Evolutionary conservation across 805 yeast genomes (phyloP).

Genomic region (Pichia nanzhaoensis): DNA sequence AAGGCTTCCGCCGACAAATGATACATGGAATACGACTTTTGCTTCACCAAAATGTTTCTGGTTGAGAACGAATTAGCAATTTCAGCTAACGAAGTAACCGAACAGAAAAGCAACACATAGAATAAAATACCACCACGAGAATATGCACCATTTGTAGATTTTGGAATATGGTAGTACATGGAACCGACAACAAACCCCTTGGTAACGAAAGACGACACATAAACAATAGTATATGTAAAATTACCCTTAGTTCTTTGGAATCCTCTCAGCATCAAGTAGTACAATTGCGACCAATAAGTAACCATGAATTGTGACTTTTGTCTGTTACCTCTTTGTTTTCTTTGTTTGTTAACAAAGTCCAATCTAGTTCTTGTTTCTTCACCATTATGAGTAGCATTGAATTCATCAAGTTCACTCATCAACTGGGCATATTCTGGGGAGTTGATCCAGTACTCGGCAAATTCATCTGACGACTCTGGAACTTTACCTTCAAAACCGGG

Average conservation of each 20-base stretch:
- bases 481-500: conserved; percentile 31
- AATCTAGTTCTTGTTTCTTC: conserved; percentile 30
- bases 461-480: conserved; percentile 58
- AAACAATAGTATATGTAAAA: conserved; percentile 43
- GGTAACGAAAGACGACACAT: conserved; percentile 43
- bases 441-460: conserved; percentile 50
- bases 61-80: conserved; percentile 51
- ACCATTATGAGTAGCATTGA: conserved; percentile 27
- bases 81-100: conserved; percentile 57
- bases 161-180: conserved; percentile 24
- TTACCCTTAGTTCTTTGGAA: conserved; percentile 50
- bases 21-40: conserved; percentile 55
- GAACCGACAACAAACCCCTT: conserved; percentile 59
- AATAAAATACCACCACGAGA: conserved; percentile 57
- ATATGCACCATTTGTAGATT: conserved; percentile 25
- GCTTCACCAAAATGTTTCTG: conserved; percentile 59
- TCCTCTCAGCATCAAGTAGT: conserved; percentile 47
- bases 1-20: conserved; percentile 62
- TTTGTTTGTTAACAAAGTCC: conserved; percentile 26
- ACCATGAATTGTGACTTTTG: conserved; percentile 34
- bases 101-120: conserved; percentile 52
- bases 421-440: conserved; percentile 46
- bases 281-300: conserved; percentile 44
- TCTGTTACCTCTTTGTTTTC: conserved; percentile 36
- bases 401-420: conserved; percentile 31